A percentile compares a stretch with the other conserved stretches of the same genome.
Evolutionary conservation across 257 asterid species (phyloP).

Genomic region (Salvia rosmarinus): DNA sequence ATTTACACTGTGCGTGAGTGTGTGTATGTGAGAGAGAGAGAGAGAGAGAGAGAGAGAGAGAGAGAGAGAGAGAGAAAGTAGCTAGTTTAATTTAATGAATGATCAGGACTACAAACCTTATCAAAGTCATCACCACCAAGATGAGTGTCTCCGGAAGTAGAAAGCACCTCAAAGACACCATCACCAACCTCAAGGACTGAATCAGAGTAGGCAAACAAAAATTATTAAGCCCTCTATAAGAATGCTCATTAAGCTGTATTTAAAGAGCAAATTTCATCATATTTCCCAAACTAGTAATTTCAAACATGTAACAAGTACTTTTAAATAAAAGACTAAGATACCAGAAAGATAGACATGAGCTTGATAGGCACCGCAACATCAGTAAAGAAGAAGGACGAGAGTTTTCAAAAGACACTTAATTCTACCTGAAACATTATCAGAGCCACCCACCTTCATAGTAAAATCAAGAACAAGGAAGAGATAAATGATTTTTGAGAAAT

Average conservation of each 20-base stretch:
- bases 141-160: conserved; percentile 96
- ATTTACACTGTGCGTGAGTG: neutral
- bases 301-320: neutral
- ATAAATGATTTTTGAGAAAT: neutral
- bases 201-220: conserved; percentile 19
- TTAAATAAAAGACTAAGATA: neutral
- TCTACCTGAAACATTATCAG: neutral
- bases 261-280: neutral
- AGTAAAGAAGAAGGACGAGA: neutral
- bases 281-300: neutral
- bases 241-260: neutral
- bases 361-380: neutral
- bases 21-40: neutral
- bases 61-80: too few relatives aligned
- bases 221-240: neutral
- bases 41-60: neutral
- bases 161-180: conserved; percentile 94
- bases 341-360: neutral
- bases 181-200: conserved; percentile 97
- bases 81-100: neutral
- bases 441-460: neutral
- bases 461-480: neutral
- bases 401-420: neutral
- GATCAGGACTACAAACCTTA: conserved; percentile 49
- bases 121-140: conserved; percentile 99